Conservation (phyloP, 768 basidiomycete genomes). For the Clitopilus hobsonii region DNA sequence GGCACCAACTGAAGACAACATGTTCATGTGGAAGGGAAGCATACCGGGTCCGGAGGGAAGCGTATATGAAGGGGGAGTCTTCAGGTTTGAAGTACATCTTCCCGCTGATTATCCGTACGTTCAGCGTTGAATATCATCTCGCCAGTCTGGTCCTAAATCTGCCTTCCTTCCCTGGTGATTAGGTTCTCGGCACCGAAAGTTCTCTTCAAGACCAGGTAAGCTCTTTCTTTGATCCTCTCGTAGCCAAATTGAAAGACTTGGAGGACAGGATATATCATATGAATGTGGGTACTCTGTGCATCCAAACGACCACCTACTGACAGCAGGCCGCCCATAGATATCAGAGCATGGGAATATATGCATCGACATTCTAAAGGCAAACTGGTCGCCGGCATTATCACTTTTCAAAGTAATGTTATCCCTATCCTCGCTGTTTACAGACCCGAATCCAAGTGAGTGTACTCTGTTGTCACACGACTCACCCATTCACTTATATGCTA, state of each 20-base stretch:
- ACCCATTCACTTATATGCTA: constrained; percentile 2
- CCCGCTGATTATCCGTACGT: constrained; percentile 77
- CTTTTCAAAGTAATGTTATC: constrained; percentile 94
- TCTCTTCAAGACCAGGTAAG: constrained; percentile 66
- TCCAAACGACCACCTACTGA: background rate
- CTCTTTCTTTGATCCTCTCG: background rate
- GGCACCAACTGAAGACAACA: constrained; percentile 55
- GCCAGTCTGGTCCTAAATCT: too few species aligned
- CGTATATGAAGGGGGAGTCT: constrained; percentile 76
- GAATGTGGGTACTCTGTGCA: constrained; percentile 44
- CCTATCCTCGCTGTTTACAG: constrained; percentile 86
- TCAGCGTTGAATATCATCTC: constrained; percentile 7
- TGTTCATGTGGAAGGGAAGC: constrained; percentile 71
- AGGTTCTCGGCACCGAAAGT: constrained; percentile 81
- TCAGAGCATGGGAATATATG: constrained; percentile 76
- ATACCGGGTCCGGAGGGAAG: constrained; percentile 84
- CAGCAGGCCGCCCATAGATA: constrained; percentile 39
- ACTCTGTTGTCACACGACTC: background rate
- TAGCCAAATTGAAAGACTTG: background rate
- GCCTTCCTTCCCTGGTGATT: constrained; percentile 1
- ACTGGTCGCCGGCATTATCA: constrained; percentile 93
- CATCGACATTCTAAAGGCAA: constrained; percentile 88
- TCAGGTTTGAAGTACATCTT: constrained; percentile 61
- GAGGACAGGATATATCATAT: constrained; percentile 75
- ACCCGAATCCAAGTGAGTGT: constrained; percentile 85